Evolutionary conservation across 352 stramenopile genomes (phyloP).

Genomic region (Phytophthora litchii): DNA sequence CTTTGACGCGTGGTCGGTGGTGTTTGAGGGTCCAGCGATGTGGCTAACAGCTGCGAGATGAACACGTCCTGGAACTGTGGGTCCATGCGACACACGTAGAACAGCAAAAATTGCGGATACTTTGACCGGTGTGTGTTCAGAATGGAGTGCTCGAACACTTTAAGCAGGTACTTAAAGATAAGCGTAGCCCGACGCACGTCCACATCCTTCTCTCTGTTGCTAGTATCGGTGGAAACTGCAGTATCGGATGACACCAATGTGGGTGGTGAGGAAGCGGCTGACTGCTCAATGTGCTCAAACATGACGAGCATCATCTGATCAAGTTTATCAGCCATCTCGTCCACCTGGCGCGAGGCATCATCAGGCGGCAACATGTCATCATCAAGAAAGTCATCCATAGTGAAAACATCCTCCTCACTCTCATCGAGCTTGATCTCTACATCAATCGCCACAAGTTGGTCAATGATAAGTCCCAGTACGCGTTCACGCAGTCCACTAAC

Average conservation of each 20-base stretch:
- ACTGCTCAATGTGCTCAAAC: slow-evolving; percentile 83
- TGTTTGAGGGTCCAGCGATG: slow-evolving; percentile 79
- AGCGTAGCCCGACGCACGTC: slow-evolving; percentile 58
- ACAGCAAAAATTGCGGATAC: slow-evolving; percentile 93
- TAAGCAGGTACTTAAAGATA: slow-evolving; percentile 82
- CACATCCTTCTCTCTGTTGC: slow-evolving; percentile 26
- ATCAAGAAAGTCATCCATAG: slow-evolving; percentile 82
- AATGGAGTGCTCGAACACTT: slow-evolving; percentile 86
- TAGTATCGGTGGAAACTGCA: neutral
- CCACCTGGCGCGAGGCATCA: slow-evolving; percentile 46
- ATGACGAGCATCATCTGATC: slow-evolving; percentile 90
- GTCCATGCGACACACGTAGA: slow-evolving; percentile 84
- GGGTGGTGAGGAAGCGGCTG: slow-evolving; percentile 7
- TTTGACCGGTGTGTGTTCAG: slow-evolving; percentile 92
- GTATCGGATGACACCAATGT: neutral
- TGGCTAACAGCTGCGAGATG: slow-evolving; percentile 79
- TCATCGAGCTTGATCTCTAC: slow-evolving; percentile 91
- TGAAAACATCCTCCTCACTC: slow-evolving; percentile 84
- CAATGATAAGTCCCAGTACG: slow-evolving; percentile 84
- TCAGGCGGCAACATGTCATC: slow-evolving; percentile 74
- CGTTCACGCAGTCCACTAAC: slow-evolving; percentile 76
- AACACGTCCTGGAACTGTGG: slow-evolving; percentile 85
- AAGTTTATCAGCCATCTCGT: slow-evolving; percentile 89
- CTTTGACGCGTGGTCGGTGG: slow-evolving; percentile 92
- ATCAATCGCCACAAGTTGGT: slow-evolving; percentile 86